These are phyloP conservation scores for Amanita fuliginea DNA, from an alignment of 768 basidiomycete genomes.

Conservation along the genomic window DNA sequence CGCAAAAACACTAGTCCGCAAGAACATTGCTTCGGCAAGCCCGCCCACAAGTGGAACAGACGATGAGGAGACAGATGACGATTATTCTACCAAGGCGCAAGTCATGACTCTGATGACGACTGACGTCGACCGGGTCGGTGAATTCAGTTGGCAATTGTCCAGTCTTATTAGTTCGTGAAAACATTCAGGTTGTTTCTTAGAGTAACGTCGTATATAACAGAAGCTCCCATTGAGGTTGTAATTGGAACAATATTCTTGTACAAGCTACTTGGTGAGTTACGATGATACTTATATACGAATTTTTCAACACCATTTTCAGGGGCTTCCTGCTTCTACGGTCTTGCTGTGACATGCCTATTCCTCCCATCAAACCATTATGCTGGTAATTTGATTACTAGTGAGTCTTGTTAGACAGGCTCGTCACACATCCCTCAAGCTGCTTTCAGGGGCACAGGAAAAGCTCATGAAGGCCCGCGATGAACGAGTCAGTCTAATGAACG, in stretches of 20 bases:
- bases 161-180: constrained; percentile 49
- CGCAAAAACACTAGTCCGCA: constrained; percentile 77
- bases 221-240: constrained; percentile 68
- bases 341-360: constrained; percentile 63
- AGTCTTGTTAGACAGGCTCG: constrained; percentile 4
- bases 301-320: constrained; percentile 18
- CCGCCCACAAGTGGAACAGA: constrained; percentile 12
- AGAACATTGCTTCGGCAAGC: constrained; percentile 66
- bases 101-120: constrained; percentile 97
- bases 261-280: constrained; percentile 49
- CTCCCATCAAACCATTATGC: constrained; percentile 77
- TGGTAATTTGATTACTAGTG: constrained; percentile 60
- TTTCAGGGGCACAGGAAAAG: constrained; percentile 56
- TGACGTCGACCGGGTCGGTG: constrained; percentile 83
- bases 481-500: constrained; percentile 82
- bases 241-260: constrained; percentile 73
- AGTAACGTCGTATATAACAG: constrained; percentile 21
- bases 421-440: background rate
- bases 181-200: background rate
- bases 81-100: constrained; percentile 59
- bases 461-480: constrained; percentile 91
- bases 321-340: constrained; percentile 66
- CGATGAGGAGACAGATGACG: constrained; percentile 32
- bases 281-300: background rate
- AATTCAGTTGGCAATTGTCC: constrained; percentile 74